Evolutionary conservation across 192 early-diverging fungal species (phyloP).

Genomic region (Linnemannia zychae): DNA sequence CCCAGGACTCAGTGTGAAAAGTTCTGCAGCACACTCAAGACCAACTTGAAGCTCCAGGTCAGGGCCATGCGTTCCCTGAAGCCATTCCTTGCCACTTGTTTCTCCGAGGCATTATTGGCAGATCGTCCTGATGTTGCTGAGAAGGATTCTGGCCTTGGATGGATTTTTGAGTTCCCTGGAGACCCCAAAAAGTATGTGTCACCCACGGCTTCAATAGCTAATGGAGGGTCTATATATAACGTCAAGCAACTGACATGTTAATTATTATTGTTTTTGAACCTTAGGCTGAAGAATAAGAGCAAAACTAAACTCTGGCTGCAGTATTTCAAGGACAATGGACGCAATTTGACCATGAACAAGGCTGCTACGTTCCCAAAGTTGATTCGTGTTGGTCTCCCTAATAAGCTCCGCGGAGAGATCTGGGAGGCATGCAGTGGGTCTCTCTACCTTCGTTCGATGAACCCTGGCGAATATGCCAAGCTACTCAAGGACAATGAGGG

Average conservation of each 20-base stretch:
- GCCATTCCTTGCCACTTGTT: slow-evolving; percentile 80
- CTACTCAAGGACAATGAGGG: slow-evolving; percentile 79
- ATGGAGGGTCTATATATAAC: background rate
- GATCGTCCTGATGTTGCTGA: slow-evolving; percentile 65
- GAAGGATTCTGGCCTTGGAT: slow-evolving; percentile 72
- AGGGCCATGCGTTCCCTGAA: slow-evolving; percentile 84
- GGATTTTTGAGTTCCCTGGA: slow-evolving; percentile 79
- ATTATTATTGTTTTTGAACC: background rate
- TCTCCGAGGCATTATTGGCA: slow-evolving; percentile 82
- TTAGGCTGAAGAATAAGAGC: slow-evolving; percentile 72
- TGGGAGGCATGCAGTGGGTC: slow-evolving; percentile 95
- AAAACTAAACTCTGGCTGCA: slow-evolving; percentile 83
- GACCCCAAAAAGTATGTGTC: slow-evolving; percentile 75
- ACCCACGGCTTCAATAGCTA: background rate
- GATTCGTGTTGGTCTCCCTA: slow-evolving; percentile 91
- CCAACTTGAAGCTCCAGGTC: slow-evolving; percentile 79
- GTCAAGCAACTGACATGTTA: background rate
- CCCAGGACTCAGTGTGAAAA: slow-evolving; percentile 77
- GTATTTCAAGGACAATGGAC: slow-evolving; percentile 81
- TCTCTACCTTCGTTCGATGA: slow-evolving; percentile 88
- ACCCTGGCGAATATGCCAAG: slow-evolving; percentile 85
- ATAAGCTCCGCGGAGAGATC: slow-evolving; percentile 89
- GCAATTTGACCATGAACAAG: slow-evolving; percentile 89
- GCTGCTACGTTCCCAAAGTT: slow-evolving; percentile 88
- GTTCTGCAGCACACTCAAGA: slow-evolving; percentile 85